Percentiles rank a stretch among this genome's conserved stretches.
phyloP scores from a whole-genome alignment of 2,329 filamentous ascomycete genomes.

The Botrytis cinerea region DNA sequence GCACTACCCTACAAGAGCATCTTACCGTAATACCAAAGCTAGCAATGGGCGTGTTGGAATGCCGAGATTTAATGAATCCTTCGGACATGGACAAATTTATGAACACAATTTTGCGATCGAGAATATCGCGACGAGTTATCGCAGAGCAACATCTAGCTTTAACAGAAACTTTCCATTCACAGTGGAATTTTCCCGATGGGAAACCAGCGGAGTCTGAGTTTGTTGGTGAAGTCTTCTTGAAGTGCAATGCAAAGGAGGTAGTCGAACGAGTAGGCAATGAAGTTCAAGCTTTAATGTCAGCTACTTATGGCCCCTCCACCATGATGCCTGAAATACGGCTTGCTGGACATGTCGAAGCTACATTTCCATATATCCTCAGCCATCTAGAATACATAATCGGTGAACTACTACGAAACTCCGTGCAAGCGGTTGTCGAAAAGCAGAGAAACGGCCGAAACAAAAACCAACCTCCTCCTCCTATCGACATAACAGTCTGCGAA shows the following conservation, averaged over 20 bases:
- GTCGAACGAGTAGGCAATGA: conserved; percentile 79
- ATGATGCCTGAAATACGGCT: conserved; percentile 79
- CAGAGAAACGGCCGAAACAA: conserved; percentile 48
- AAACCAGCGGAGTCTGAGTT: conserved; percentile 66
- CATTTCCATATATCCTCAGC: conserved; percentile 93
- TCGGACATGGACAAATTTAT: conserved; percentile 90
- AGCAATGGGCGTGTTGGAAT: conserved; percentile 92
- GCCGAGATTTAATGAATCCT: conserved; percentile 76
- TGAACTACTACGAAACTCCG: conserved; percentile 90
- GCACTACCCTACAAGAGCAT: conserved; percentile 80
- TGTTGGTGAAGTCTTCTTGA: conserved; percentile 92
- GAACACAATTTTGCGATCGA: conserved; percentile 87
- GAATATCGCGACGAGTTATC: conserved; percentile 94
- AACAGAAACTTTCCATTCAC: conserved; percentile 89
- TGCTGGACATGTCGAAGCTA: conserved; percentile 82
- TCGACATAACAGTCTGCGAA: conserved; percentile 93
- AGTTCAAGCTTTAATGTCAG: conserved; percentile 71
- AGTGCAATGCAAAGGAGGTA: conserved; percentile 87
- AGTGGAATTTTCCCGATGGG: conserved; percentile 83
- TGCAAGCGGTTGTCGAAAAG: conserved; percentile 86
- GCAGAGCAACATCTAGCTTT: conserved; percentile 95
- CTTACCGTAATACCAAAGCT: conserved; percentile 91
- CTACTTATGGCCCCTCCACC: conserved; percentile 71
- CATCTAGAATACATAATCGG: conserved; percentile 97
- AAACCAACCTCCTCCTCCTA: conserved; percentile 64